Evolutionary conservation across 2,329 filamentous ascomycete species (phyloP), one percentile per base, ranked within the genome.

Genomic region (Colletotrichum sp.): DNA sequence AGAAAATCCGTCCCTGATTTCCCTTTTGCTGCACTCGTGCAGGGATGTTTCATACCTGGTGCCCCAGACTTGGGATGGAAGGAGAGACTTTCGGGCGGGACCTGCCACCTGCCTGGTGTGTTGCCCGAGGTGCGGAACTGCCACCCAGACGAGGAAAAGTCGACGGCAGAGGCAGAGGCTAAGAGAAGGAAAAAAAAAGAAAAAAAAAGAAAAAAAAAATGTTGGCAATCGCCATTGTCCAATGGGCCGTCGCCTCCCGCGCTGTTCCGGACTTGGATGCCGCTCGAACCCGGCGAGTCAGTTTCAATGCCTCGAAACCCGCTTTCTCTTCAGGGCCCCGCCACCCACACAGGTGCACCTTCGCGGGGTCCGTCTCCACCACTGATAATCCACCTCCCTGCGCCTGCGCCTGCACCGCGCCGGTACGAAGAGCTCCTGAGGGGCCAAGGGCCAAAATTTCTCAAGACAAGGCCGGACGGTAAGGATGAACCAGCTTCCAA

Each of bases 241-340:
- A 76, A 76, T 76, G 57, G 44, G 63, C 70, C 30, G 68, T 57
- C 39, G 64, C 30, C 30, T 67, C 27, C 63, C 25, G 36, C 29
- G 62, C 44, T 61, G 63, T 22, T 16, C 63, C 63, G 69, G 72
- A 32, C n/a, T 16, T 72, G 55, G 69, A 27, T 72, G 70, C 69
- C 69, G 69, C 72, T 25, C 57, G 71, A 55, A 39, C 63, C 61
- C 62, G 64, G 69, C 73, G 73, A 76, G 73, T 76, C 73, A 76
- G 64, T 69, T 68, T 63, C 73, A 76, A 73, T 76, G 73, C 73
- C 57, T 69, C 55, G 34, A 73, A 68, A 72, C 73, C 73, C 69
- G 63, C 70, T 76, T 69, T 59, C 57, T 44, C 39, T 68, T 25
- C 73, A 72, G 34, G 73, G 73, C 69, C 64, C 73, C 70, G 29